phyloP scores from a whole-genome alignment of 305 asterid genomes.

The Solanum hybrid region DNA sequence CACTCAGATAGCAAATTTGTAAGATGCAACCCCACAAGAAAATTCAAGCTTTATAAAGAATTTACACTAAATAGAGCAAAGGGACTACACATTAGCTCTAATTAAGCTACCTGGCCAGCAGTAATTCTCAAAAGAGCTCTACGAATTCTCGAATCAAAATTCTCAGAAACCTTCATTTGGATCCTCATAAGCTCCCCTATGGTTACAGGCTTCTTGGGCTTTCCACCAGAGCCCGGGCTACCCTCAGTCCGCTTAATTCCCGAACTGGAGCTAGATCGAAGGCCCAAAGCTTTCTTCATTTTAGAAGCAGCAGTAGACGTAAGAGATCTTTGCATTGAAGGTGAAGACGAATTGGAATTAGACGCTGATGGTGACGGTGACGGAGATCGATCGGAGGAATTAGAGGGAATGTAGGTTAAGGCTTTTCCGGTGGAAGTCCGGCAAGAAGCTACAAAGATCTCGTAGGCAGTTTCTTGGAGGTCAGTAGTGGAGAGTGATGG shows the following conservation, averaged over 20 bases:
- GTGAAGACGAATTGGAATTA: conserved; percentile 26
- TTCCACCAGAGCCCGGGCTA: conserved; percentile 47
- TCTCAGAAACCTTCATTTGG: conserved; percentile 79
- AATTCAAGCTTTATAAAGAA: background rate
- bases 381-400: conserved; percentile 7
- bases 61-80: background rate
- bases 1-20: background rate
- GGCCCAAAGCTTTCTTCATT: conserved; percentile 94
- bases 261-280: conserved; percentile 58
- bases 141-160: conserved; percentile 67
- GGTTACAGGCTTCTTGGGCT: conserved; percentile 64
- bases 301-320: conserved; percentile 87
- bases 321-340: conserved; percentile 59
- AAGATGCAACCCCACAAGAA: background rate
- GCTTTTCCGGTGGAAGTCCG: conserved; percentile 71
- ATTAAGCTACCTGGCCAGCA: conserved; percentile 76
- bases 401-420: conserved; percentile 38
- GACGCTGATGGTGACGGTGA: conserved; percentile 21
- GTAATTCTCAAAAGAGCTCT: conserved; percentile 87
- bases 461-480: conserved; percentile 74
- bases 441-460: conserved; percentile 82
- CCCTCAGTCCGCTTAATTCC: conserved; percentile 31
- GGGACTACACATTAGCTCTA: background rate
- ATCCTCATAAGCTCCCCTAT: conserved; percentile 77
- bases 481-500: conserved; percentile 54